Evolutionary conservation across 768 basidiomycete species (phyloP), one percentile per base, ranked within the genome.

Genomic region (Crucibulum laeve): DNA sequence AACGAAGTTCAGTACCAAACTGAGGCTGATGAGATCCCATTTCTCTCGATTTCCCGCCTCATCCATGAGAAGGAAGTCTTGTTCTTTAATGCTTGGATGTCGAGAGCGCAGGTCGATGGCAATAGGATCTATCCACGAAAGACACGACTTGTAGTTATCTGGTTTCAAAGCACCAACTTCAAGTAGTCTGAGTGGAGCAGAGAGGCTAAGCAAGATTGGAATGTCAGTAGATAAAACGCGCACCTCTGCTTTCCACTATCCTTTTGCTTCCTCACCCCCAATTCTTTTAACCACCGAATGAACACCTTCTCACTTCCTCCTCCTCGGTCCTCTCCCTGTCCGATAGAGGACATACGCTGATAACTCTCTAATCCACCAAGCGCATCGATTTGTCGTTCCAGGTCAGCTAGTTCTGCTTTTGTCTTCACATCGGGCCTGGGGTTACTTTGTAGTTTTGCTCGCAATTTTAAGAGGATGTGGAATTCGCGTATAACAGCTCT

Each of bases 1-100:
- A 1, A 92, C 87, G 55, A 94, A 96, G 56, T 96, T 96, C 3
- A 96, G 63, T 3, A 96, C 93, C 25, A 96, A 66, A 54, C 91
- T 92, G 19, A 94, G 77, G 59, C 89, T 91, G 45, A 95, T 75
- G 15, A 82, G 56, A 51, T 91, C 84, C 86, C 91, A 96, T 51
- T 68, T 69, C 47, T 64, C 72, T 7, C 57, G 56, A 54, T 86
- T 65, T 50, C 73, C 66, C 14, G 53, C 57, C 40, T 60, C 52
- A 40, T 84, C 77, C 61, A 92, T 67, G 4, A 73, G 57, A 34
- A 95, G 60, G 54, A 95, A 94, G 58, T 96, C 90, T 58, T 93
- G 91, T 58, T 94, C 82, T n/a, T 69, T 19, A 21, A 96, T 94
- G 26, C 69, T 61, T 0, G 91, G 85, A 60, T 95, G 91, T 35